Conservation (phyloP, 306 rosid species). For the Rosa multiflora region DNA sequence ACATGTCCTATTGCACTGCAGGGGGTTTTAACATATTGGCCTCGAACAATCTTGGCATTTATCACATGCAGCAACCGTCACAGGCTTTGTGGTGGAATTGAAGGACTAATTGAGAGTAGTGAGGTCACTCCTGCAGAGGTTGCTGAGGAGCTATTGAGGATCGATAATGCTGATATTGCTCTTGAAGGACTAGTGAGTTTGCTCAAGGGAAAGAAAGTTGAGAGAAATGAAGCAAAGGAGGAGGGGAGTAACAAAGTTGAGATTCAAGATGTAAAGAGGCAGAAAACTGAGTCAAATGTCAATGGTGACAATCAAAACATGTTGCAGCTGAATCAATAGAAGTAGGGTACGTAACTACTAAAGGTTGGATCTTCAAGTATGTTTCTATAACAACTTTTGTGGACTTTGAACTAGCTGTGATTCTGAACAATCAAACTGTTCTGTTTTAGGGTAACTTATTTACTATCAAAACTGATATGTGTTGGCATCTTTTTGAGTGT, state of each 20-base stretch:
- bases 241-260: neutral
- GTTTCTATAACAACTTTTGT: neutral
- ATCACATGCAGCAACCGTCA: conserved; percentile 24
- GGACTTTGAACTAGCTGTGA: neutral
- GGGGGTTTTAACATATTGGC: conserved; percentile 42
- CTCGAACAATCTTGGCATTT: conserved; percentile 39
- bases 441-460: neutral
- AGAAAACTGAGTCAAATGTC: neutral
- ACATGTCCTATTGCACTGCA: conserved; percentile 46
- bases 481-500: neutral
- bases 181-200: conserved; percentile 28
- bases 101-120: conserved; percentile 27
- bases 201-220: conserved; percentile 17
- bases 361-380: neutral
- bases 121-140: conserved; percentile 47
- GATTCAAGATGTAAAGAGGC: neutral
- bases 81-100: conserved; percentile 21
- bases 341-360: neutral
- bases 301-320: neutral
- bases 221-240: neutral
- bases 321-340: neutral
- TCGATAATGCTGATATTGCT: conserved; percentile 33
- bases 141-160: conserved; percentile 45
- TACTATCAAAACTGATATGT: neutral
- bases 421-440: neutral